Percentiles rank a stretch among this genome's conserved stretches.
phyloP scores from a whole-genome alignment of 257 asterid genomes.

The Penstemon davidsonii region DNA sequence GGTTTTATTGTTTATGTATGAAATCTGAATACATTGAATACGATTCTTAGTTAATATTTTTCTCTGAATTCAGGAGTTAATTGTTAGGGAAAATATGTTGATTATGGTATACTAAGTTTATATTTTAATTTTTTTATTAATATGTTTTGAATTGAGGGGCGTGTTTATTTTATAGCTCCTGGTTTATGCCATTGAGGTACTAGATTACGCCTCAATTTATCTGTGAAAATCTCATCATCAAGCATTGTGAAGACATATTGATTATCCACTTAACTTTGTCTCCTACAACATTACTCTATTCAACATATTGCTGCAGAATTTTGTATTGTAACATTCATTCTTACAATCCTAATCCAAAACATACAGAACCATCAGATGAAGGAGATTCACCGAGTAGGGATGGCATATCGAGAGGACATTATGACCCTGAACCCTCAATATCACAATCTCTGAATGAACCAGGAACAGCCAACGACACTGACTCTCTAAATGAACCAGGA shows the following conservation, averaged over 20 bases:
- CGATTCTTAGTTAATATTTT: neutral
- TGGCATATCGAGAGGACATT: slow-evolving; percentile 29
- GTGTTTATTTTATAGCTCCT: slow-evolving; percentile 12
- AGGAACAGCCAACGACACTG: no score
- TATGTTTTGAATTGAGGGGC: slow-evolving; percentile 5
- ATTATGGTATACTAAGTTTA: slow-evolving; percentile 8
- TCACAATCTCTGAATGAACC: slow-evolving; percentile 18
- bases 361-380: slow-evolving; percentile 45
- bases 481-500: neutral
- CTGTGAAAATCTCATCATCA: slow-evolving; percentile 16
- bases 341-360: slow-evolving; percentile 20
- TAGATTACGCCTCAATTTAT: neutral
- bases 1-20: neutral
- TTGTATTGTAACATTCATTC: slow-evolving; percentile 17
- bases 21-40: slow-evolving; percentile 6
- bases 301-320: slow-evolving; percentile 21
- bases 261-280: slow-evolving; percentile 12
- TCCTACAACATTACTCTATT: slow-evolving; percentile 18
- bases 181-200: slow-evolving; percentile 12
- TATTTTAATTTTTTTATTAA: neutral
- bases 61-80: slow-evolving; percentile 3
- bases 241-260: neutral
- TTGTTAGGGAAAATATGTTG: neutral
- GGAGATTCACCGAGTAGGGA: slow-evolving; percentile 33
- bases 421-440: slow-evolving; percentile 29